Base-by-base conservation (phyloP, 2,329 filamentous ascomycete species). In the Fusarium torreyae region DNA sequence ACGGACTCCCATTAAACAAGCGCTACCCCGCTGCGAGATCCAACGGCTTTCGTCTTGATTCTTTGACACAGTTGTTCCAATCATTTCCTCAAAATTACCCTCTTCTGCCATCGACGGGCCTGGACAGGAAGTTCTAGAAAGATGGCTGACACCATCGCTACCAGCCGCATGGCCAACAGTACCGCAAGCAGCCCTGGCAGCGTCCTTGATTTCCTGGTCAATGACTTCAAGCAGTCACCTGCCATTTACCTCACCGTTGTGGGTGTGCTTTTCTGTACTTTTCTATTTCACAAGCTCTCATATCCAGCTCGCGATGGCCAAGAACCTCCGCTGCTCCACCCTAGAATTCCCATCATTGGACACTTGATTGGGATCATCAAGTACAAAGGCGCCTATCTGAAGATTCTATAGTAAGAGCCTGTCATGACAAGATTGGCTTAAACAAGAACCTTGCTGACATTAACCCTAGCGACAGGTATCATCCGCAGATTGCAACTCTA, bases 401-500 rank as follows among this genome's bases (percentile, higher is more conserved):
- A 63, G 7, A 62, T 51, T 2, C 39, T 75, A 7, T 64, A 69
- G 73, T 75, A 56, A 26, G 67, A 62, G 5, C 4, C n/a, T 10
- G 10, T 10, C 9, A 15, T 4, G 13, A 3, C 11, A 2, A 3
- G 9, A 9, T 3, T 7, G 4, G 3, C 28, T 3, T 3, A 13
- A 3, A 1, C 14, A 7, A 15, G 3, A 14, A n/a, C 2, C 6
- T 28, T n/a, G 5, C 51, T 68, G 22, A 68, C n/a, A n/a, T 13
- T 17, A 1, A 20, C 17, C 18, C 7, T 10, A 69, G 66, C 9
- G 61, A 69, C 10, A 52, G n/a, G 9, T 43, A 39, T 6, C 44
- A 72, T 46, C 75, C 75, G 31, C 63, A 74, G 13, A 82, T 85
- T 64, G 82, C 80, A 57, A 84, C 84, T 1, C 68, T 86, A 4